These are phyloP conservation scores for Ricinus communis DNA, from an alignment of 345 rosid species.

Conservation along the genomic window DNA sequence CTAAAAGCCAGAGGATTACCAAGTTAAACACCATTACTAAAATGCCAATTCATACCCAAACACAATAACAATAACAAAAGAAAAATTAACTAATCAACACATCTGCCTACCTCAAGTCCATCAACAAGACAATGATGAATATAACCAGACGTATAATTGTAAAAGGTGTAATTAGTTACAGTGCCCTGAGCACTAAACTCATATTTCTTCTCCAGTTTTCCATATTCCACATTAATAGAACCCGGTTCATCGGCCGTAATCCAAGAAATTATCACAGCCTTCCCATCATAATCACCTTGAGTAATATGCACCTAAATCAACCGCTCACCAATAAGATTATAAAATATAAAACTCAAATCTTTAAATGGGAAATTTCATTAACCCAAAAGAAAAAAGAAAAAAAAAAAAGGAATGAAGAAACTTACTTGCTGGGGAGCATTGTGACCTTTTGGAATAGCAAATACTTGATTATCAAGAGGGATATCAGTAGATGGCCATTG, in stretches of 20 bases:
- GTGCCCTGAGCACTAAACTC: constrained; percentile 27
- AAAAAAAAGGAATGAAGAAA: background rate
- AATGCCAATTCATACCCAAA: background rate
- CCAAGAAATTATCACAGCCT: constrained; percentile 50
- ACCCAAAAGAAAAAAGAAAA: background rate
- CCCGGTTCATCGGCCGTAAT: constrained; percentile 32
- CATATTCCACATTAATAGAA: constrained; percentile 31
- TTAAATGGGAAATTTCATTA: background rate
- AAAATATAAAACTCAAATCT: background rate
- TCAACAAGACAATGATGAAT: constrained; percentile 47
- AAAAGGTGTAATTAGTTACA: constrained; percentile 34
- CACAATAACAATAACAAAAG: background rate
- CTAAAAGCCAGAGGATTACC: constrained; percentile 14
- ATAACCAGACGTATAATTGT: constrained; percentile 45
- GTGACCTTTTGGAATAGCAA: constrained; percentile 39
- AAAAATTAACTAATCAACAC: background rate
- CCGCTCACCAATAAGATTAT: background rate
- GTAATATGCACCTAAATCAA: constrained; percentile 42
- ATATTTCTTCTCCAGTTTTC: constrained; percentile 28
- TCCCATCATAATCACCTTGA: constrained; percentile 46
- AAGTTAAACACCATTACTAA: background rate
- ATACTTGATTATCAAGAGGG: constrained; percentile 41
- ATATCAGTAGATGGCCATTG: constrained; percentile 36
- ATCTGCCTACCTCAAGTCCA: constrained; percentile 34
- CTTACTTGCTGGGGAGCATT: constrained; percentile 51